Evolutionary conservation across 2,329 filamentous ascomycete species (phyloP).

Genomic region (Claviceps sp.): DNA sequence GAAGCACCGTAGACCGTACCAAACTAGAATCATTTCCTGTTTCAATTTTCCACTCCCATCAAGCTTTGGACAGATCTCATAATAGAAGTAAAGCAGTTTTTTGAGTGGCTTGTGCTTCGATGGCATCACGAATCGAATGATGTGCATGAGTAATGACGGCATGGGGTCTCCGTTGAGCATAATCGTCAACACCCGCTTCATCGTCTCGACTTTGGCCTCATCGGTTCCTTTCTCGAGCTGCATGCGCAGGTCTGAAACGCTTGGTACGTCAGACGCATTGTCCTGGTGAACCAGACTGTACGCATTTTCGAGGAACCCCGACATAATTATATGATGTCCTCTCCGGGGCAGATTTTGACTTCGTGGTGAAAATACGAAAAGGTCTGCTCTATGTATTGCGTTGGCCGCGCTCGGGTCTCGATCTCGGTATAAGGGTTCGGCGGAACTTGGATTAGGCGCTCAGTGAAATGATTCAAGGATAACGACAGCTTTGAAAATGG

Average conservation of each 20-base stretch:
- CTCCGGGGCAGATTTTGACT: background rate
- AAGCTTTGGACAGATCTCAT: conserved; percentile 95
- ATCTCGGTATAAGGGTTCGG: background rate
- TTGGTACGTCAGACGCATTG: conserved; percentile 86
- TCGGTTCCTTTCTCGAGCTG: conserved; percentile 90
- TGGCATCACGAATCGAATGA: conserved; percentile 99
- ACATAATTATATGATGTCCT: conserved; percentile 49
- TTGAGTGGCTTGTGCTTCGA: conserved; percentile 93
- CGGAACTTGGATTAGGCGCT: background rate
- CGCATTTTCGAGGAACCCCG: conserved; percentile 83
- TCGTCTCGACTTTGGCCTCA: conserved; percentile 85
- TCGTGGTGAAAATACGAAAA: background rate
- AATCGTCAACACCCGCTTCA: conserved; percentile 90
- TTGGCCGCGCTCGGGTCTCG: background rate
- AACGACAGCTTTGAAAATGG: background rate
- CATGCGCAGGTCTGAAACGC: conserved; percentile 79
- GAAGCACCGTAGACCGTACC: conserved; percentile 36
- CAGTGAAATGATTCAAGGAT: background rate
- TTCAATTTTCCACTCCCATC: conserved; percentile 89
- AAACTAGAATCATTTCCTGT: conserved; percentile 99
- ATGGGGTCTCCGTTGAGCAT: conserved; percentile 98
- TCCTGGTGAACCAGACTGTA: conserved; percentile 98
- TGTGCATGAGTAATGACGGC: conserved; percentile 94
- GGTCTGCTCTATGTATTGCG: background rate
- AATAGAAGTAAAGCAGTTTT: conserved; percentile 98